Conservation (phyloP, 2,329 filamentous ascomycete genomes). For the Alternaria sp. region DNA sequence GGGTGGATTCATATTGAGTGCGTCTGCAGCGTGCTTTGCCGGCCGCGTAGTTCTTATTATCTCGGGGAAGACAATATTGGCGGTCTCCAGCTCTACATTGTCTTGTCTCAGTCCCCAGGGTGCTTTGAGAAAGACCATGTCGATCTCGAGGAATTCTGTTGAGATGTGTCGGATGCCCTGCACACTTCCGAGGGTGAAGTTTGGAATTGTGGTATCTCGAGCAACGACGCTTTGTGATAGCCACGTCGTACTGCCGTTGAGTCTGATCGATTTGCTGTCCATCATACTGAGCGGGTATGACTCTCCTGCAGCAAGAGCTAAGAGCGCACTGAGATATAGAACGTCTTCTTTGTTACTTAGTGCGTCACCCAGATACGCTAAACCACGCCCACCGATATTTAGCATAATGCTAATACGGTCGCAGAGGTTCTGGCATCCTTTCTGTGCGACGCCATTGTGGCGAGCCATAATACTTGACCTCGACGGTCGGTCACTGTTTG, state of each 20-base stretch:
- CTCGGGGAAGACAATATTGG: background rate
- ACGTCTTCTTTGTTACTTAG: slow-evolving; percentile 17
- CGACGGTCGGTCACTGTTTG: background rate
- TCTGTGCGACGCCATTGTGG: slow-evolving; percentile 17
- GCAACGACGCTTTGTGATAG: slow-evolving; percentile 9
- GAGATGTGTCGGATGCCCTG: slow-evolving; percentile 20
- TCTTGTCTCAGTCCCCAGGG: background rate
- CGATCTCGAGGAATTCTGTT: slow-evolving; percentile 19
- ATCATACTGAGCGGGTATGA: slow-evolving; percentile 24
- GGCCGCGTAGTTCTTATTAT: slow-evolving; percentile 7
- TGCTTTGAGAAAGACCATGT: slow-evolving; percentile 20
- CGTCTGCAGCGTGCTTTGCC: background rate
- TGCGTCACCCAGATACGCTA: slow-evolving; percentile 22
- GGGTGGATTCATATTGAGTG: background rate
- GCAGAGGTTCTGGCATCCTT: slow-evolving; percentile 19
- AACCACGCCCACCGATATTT: slow-evolving; percentile 23
- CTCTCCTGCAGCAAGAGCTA: slow-evolving; percentile 28
- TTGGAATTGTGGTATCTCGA: slow-evolving; percentile 12
- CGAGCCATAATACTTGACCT: slow-evolving; percentile 25
- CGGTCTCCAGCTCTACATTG: background rate
- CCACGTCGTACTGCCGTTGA: slow-evolving; percentile 19
- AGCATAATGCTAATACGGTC: slow-evolving; percentile 29
- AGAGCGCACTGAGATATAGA: slow-evolving; percentile 15
- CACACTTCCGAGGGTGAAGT: slow-evolving; percentile 10
- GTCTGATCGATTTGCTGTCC: background rate